Percentiles rank a stretch among this genome's conserved stretches.
Evolutionary conservation across 257 asterid species (phyloP).

Genomic region (Sherardia arvensis): DNA sequence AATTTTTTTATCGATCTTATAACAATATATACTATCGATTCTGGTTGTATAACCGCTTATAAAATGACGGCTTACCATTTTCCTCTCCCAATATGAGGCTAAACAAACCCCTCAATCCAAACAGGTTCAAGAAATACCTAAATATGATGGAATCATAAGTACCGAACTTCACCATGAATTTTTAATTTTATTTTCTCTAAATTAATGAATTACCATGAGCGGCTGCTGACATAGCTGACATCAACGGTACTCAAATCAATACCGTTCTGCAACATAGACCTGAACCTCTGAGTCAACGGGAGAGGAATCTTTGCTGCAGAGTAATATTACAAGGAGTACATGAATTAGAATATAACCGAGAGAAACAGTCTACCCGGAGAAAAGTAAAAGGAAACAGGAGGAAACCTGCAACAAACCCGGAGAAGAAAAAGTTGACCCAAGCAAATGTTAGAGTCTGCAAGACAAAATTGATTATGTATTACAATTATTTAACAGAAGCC

Average conservation of each 20-base stretch:
- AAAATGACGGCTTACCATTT: conserved; percentile 76
- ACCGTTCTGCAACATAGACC: conserved; percentile 91
- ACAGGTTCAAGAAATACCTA: conserved; percentile 92
- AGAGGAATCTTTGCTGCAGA: conserved; percentile 85
- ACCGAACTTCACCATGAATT: not conserved
- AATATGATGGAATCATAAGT: conserved; percentile 4
- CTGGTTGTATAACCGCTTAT: too few species aligned
- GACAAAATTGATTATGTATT: conserved; percentile 9
- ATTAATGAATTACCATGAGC: conserved; percentile 61
- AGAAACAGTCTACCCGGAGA: not conserved
- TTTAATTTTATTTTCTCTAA: not conserved
- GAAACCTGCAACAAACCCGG: conserved; percentile 95
- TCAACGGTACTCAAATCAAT: conserved; percentile 91
- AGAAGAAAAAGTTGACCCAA: conserved; percentile 96
- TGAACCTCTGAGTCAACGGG: conserved; percentile 91
- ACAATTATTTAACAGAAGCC: not conserved
- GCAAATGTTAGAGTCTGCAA: conserved; percentile 92
- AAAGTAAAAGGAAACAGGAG: conserved; percentile 12
- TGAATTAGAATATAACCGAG: conserved; percentile 12
- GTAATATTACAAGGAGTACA: conserved; percentile 8
- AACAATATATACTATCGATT: too few species aligned
- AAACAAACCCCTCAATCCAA: conserved; percentile 86
- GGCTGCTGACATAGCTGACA: conserved; percentile 96
- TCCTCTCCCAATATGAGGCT: conserved; percentile 94
- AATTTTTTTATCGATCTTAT: too few species aligned